Evolutionary conservation across 371 early-diverging fungal genomes (phyloP).

Genomic region (Mucor circinelloides): DNA sequence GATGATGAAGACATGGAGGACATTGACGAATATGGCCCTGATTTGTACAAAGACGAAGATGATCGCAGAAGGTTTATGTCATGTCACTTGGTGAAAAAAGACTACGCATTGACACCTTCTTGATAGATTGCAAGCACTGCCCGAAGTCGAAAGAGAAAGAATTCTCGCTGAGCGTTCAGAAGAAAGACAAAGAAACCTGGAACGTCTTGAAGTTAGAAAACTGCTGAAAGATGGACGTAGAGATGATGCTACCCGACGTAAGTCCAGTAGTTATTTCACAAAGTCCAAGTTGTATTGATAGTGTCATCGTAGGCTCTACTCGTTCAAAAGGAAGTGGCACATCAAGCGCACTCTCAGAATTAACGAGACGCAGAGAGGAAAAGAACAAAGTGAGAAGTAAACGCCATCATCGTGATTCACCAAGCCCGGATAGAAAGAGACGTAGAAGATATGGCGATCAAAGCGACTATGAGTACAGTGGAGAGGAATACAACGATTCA

Average conservation of each 20-base stretch:
- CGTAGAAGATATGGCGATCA: slow-evolving; percentile 37
- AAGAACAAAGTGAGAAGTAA: slow-evolving; percentile 39
- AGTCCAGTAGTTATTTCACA: neutral
- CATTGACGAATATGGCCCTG: slow-evolving; percentile 76
- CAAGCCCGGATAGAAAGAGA: slow-evolving; percentile 41
- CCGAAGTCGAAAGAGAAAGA: slow-evolving; percentile 78
- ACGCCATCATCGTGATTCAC: slow-evolving; percentile 34
- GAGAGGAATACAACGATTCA: slow-evolving; percentile 31
- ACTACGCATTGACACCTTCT: neutral
- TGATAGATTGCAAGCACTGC: slow-evolving; percentile 59
- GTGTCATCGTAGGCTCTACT: slow-evolving; percentile 49
- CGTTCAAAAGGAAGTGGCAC: slow-evolving; percentile 56
- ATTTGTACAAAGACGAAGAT: slow-evolving; percentile 76
- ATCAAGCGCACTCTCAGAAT: slow-evolving; percentile 55
- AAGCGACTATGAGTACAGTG: slow-evolving; percentile 42
- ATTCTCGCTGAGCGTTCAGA: slow-evolving; percentile 80
- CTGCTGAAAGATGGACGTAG: slow-evolving; percentile 57
- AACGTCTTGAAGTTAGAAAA: slow-evolving; percentile 62
- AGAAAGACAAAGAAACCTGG: slow-evolving; percentile 57
- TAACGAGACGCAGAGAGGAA: slow-evolving; percentile 59
- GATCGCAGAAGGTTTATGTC: slow-evolving; percentile 61
- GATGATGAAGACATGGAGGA: slow-evolving; percentile 64
- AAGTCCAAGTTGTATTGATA: neutral
- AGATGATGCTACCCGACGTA: slow-evolving; percentile 61
- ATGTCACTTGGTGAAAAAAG: neutral